phyloP scores from a whole-genome alignment of 169 alveolate species.

The Besnoitia besnoiti region DNA sequence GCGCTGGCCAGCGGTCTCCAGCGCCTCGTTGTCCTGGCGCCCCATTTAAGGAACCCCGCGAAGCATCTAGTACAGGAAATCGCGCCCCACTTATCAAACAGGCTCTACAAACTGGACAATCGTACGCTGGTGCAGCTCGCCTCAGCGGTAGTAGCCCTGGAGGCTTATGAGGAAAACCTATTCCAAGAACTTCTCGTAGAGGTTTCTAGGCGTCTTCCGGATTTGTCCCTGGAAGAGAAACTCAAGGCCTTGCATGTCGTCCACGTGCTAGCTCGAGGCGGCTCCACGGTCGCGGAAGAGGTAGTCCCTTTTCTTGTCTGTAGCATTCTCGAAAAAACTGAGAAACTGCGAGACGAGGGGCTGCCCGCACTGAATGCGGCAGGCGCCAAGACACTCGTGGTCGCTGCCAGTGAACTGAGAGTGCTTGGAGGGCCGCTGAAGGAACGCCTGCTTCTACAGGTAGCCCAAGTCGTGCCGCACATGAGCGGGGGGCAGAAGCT shows the following conservation, averaged over 20 bases:
- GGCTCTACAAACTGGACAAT: slow-evolving; percentile 21
- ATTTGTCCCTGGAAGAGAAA: not conserved
- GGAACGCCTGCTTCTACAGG: not conserved
- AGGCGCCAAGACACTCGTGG: not conserved
- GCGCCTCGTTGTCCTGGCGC: not conserved
- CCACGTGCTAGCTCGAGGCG: not conserved
- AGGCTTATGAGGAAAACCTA: not conserved
- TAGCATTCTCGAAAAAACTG: not conserved
- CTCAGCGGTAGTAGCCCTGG: not conserved
- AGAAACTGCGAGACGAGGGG: not conserved
- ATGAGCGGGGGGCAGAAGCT: not conserved
- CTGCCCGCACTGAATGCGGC: not conserved
- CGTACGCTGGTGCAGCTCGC: not conserved
- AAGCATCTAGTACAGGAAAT: not conserved
- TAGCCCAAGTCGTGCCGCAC: not conserved
- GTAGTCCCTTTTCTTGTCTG: not conserved
- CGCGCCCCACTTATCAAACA: not conserved
- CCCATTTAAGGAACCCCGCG: not conserved
- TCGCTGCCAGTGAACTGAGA: slow-evolving; percentile 17
- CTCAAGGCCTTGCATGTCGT: not conserved
- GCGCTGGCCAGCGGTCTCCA: not conserved
- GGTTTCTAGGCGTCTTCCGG: not conserved
- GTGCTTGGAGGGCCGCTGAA: not conserved
- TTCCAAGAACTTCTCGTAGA: not conserved
- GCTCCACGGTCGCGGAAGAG: not conserved